Base-by-base conservation (phyloP, 1,284 basidiomycete genomes). In the Microbotryum silenes-acaulis region DNA sequence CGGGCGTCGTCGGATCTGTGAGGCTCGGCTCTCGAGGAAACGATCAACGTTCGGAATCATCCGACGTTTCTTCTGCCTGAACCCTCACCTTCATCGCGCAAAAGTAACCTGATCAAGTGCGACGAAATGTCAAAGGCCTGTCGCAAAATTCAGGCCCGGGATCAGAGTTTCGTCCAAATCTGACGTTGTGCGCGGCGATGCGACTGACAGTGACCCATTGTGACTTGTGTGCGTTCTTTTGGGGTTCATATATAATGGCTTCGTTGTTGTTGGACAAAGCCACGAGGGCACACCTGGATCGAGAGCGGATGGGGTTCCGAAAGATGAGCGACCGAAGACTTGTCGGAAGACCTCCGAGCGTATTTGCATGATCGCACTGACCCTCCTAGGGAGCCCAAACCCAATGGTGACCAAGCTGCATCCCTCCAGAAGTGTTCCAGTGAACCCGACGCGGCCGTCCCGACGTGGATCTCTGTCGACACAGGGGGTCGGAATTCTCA, bases 381-480 rank as follows among this genome's bases (percentile, higher is more conserved):
- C 65, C 60, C 56, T 21, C 65, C 65, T 7, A 67, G 55, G 0
- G 18, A 16, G 4, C 63, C 51, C 6, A 67, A 7, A 4, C 66
- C 66, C 0, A 63, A 56, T 3, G 66, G 66, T 0, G 66, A 67
- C 56, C 61, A 67, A 4, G 51, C 8, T 1, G 63, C 61, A 6
- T 42, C 8, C 6, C 51, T 47, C 66, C 66, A 67, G 6, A 16
- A 47, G 1, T 54, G 9, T 12, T 66, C 65, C 42, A 37, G 20
- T 31, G 54, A 12, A 3, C 56, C 59, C 6, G 53, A 23, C 18
- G 52, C 37, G 25, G 46, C 25, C 4, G 37, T 42, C 12, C 37
- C 37, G 2, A 59, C 23, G 21, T 66, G 61, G 46, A 55, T 55
- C 31, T 66, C 64, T 65, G 56, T 29, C 50, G 50, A 29, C 27